Evolutionary conservation across 108 stramenopile species (phyloP), one percentile per base, ranked within the genome.

Genomic region (Thalassiosira profunda): DNA sequence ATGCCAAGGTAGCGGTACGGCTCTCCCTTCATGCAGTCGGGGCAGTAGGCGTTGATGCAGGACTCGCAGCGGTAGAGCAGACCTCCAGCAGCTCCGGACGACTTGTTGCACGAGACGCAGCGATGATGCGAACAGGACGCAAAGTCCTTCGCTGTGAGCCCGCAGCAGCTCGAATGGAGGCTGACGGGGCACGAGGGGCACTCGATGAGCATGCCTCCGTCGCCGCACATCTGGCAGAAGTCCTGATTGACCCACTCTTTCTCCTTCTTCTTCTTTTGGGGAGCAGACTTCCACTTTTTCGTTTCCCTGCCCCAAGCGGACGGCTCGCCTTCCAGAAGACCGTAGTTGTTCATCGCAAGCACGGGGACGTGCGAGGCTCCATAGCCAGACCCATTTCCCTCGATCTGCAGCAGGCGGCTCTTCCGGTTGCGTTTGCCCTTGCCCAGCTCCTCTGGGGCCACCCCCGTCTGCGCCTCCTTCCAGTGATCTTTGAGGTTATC

Each of bases 41-140:
- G 93, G 63, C 97, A 97, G 61, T 74, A 94, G 26, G 89, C 72
- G 11, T 52, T 59, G 24, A 84, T 67, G 63, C 97, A 97, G 17
- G 66, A 57, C 9, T 79, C 67, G 70, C 96, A 97, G 6, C 91
- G 89, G 58, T 91, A 97, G 15, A 96, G 57, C 26, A 97, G 34
- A n/a, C 95, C 95, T 2, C 96, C 92, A 9, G 84, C 90, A 14
- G 75, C 65, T 3, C 38, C 15, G 10, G 82, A 67, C 12, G 62
- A 81, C 49, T 90, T 86, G 2, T 29, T 48, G 52, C 97, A 97
- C 1, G 24, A 42, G 17, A 31, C 31, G 61, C 97, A 97, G 28
- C 54, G 58, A 78, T 97, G 97, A 49, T 97, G 97, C 5, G 83
- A 74, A 42, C 97, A 97, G 14, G 37, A 67, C n/a, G 51, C 55